These are phyloP conservation scores for Lipomyces kockii DNA, from an alignment of 805 yeast species.

Conservation along the genomic window DNA sequence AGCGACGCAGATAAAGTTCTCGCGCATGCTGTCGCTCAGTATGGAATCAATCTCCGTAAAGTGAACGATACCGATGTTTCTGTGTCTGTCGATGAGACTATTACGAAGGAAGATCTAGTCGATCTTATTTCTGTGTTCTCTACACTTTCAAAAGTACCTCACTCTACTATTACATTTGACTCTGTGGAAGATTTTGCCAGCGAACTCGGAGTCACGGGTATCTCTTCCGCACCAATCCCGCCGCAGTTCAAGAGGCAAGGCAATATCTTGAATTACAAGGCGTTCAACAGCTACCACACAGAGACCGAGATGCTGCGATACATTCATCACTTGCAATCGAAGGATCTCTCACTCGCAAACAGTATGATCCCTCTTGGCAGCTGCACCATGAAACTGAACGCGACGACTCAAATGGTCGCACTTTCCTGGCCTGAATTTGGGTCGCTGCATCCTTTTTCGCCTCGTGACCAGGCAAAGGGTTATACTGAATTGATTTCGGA, in stretches of 20 bases:
- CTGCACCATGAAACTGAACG: constrained; percentile 96
- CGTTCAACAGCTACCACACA: constrained; percentile 85
- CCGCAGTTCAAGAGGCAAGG: constrained; percentile 42
- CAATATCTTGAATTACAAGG: constrained; percentile 62
- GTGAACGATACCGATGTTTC: constrained; percentile 66
- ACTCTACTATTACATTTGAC: constrained; percentile 17
- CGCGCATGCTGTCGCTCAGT: constrained; percentile 58
- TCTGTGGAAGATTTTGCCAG: constrained; percentile 30
- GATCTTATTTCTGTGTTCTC: constrained; percentile 67
- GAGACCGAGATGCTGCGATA: constrained; percentile 96
- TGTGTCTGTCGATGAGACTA: constrained; percentile 90
- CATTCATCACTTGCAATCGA: constrained; percentile 78
- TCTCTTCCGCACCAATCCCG: constrained; percentile 61
- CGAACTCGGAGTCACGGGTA: constrained; percentile 44
- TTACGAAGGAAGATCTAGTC: constrained; percentile 62
- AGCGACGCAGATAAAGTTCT: constrained; percentile 63
- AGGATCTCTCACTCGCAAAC: constrained; percentile 90
- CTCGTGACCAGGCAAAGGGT: constrained; percentile 85
- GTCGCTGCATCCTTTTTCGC: constrained; percentile 90
- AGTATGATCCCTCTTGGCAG: constrained; percentile 98
- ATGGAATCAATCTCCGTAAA: constrained; percentile 77
- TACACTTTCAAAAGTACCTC: constrained; percentile 6
- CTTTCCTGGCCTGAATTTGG: constrained; percentile 93
- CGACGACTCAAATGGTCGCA: constrained; percentile 94
- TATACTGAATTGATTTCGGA: constrained; percentile 75